These are phyloP conservation scores for Cercospora zeina DNA, from an alignment of 2,329 filamentous ascomycete genomes.

Conservation along the genomic window DNA sequence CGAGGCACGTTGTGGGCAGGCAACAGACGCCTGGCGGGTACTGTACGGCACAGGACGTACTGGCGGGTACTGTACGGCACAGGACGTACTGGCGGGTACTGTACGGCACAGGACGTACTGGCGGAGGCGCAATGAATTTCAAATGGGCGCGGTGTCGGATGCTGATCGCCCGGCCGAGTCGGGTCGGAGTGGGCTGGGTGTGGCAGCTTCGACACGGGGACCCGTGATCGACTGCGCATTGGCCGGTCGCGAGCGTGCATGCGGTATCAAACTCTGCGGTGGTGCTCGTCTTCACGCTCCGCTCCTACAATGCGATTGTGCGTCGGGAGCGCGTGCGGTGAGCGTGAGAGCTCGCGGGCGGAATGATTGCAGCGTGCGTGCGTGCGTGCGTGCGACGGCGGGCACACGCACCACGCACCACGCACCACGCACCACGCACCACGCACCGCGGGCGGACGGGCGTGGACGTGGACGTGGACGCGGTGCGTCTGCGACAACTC, in stretches of 20 bases:
- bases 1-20: not conserved
- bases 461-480: not conserved
- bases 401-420: no score
- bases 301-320: not conserved
- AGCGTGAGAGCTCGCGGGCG: no score
- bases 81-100: no score
- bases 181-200: constrained; percentile 20
- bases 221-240: constrained; percentile 26
- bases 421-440: no score
- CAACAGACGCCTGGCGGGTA: not conserved
- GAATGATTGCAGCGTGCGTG: not conserved
- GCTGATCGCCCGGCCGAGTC: constrained; percentile 23
- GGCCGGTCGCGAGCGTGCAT: constrained; percentile 24
- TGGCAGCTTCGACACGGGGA: constrained; percentile 22
- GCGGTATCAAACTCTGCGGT: constrained; percentile 22
- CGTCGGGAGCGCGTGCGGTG: no score
- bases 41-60: no score
- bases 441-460: not conserved
- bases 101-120: no score
- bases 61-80: no score
- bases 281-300: constrained; percentile 12
- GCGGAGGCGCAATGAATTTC: constrained; percentile 11
- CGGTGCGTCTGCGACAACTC: constrained; percentile 1
- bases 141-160: constrained; percentile 12
- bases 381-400: no score